Evolutionary conservation across 169 alveolate genomes (phyloP), one percentile per base, ranked within the genome.

Genomic region (Plasmodium cynomolgi): DNA sequence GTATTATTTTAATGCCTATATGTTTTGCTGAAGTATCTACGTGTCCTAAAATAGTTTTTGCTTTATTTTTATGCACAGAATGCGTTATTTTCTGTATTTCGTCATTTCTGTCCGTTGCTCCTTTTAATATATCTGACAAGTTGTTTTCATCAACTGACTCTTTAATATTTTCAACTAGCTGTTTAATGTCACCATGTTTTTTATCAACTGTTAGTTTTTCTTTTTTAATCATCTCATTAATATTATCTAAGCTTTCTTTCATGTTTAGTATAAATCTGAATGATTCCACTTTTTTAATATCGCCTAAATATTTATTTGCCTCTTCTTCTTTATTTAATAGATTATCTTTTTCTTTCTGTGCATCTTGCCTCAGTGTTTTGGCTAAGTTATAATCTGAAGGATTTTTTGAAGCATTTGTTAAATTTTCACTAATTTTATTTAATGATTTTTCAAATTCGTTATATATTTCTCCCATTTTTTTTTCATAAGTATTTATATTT

Each of bases 201-300:
- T n/a, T 7, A 39, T 44, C 7, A 26, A 44, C 37, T 9, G 39
- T 41, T 7, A 29, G 4, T 44, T 80, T 39, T 20, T 80, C 84
- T 4, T 39, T 17, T 39, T 34, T 80, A 20, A 17, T 39, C 13
- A n/a, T 9, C 8, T n/a, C 54, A 80, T 41, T 39, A 5, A 80
- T 15, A n/a, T 37, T 44, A 39, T 44, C 31, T 39, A 80, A 13
- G 23, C n/a, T 3, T 17, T 80, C 71, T 3, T 37, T 41, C 23
- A 80, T 20, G 47, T 80, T 31, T 0, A 5, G 26, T 17, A 2
- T 23, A 0, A 80, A 3, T 80, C 74, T 80, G 37, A 39, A 37
- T 31, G 71, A 80, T 80, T 80, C 84, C 62, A 39, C 23, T 80
- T 17, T 2, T 80, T 80, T 80, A 39, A 44, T 17, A 80, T 80